Evolutionary conservation across 169 alveolate genomes (phyloP), one percentile per base, ranked within the genome.

Genomic region (Plasmodium knowlesi): DNA sequence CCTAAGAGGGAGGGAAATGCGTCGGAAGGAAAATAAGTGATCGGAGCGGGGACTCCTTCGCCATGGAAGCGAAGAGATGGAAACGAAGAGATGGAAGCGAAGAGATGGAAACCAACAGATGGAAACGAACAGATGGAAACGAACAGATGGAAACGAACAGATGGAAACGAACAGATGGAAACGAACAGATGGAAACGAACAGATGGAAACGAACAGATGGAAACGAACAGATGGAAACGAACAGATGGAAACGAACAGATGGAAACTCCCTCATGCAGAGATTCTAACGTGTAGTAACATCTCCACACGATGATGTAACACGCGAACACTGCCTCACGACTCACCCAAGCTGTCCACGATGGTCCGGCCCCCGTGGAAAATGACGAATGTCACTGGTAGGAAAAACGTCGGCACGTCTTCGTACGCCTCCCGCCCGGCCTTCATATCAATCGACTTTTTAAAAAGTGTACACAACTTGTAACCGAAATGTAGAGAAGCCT

Each of bases 351-450:
- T 32, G 43, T 86, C 70, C 14, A 50, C 93, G 25, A 86, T 86
- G 50, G 14, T 25, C 70, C 70, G 76, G 25, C 93, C 93, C 32
- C 80, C 93, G 46, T 86, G 93, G 12, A 86, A 78, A 53, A 86
- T 76, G 32, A 86, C 79, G 43, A 86, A 70, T 39, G 74, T 86
- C 39, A 86, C 61, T 25, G 93, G 86, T 12, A 76, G 37, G 83
- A 86, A 86, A 41, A 86, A 86, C 41, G 93, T 3, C 19, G 93
- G 93, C 78, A 86, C 71, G 2, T 74, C 46, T 86, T 86, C 86
- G 43, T 86, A 76, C 6, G 41, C 43, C 70, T 14, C 93, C 70
- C 43, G 57, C 16, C 85, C 83, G 67, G 57, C 80, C 70, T 70
- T 73, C 67, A 76, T 70, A 54, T 86, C 93, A 34, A 86, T 28